These are phyloP conservation scores for Umbelopsis sp. DNA, from an alignment of 192 early-diverging fungal genomes.

Conservation along the genomic window DNA sequence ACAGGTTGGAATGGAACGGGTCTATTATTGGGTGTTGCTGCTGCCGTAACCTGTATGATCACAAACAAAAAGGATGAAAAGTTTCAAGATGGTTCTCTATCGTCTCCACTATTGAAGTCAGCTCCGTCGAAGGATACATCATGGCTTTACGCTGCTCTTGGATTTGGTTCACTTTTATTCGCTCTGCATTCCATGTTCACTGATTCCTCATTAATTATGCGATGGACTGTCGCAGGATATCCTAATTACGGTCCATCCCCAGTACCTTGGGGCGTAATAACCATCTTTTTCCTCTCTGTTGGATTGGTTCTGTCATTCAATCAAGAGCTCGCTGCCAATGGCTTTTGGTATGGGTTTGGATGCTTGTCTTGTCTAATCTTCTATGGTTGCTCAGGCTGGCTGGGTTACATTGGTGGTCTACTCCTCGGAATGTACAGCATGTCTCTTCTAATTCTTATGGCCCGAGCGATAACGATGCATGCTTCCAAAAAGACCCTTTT, in stretches of 20 bases:
- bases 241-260: conserved; percentile 74
- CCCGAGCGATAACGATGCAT: conserved; percentile 54
- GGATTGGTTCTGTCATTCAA: conserved; percentile 59
- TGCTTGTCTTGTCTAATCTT: conserved; percentile 55
- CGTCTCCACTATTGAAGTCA: background rate
- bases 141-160: conserved; percentile 31
- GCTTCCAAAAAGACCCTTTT: conserved; percentile 68
- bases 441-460: conserved; percentile 60
- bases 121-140: background rate
- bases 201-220: conserved; percentile 72
- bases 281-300: conserved; percentile 57
- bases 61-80: background rate
- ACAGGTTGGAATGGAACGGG: conserved; percentile 57
- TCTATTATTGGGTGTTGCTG: conserved; percentile 61
- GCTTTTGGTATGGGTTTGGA: conserved; percentile 64
- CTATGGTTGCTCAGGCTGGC: conserved; percentile 60
- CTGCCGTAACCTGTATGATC: conserved; percentile 33
- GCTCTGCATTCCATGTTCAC: conserved; percentile 76
- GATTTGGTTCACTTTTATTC: conserved; percentile 70
- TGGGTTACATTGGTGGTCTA: conserved; percentile 66
- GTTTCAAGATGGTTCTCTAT: background rate
- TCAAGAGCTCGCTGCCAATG: conserved; percentile 43
- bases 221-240: conserved; percentile 78
- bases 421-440: conserved; percentile 61
- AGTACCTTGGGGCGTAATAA: conserved; percentile 71